A percentile compares a stretch with the other conserved stretches of the same genome.
These are phyloP conservation scores for Posidonia australis DNA, from an alignment of 106 monocot genomes.

Conservation along the genomic window DNA sequence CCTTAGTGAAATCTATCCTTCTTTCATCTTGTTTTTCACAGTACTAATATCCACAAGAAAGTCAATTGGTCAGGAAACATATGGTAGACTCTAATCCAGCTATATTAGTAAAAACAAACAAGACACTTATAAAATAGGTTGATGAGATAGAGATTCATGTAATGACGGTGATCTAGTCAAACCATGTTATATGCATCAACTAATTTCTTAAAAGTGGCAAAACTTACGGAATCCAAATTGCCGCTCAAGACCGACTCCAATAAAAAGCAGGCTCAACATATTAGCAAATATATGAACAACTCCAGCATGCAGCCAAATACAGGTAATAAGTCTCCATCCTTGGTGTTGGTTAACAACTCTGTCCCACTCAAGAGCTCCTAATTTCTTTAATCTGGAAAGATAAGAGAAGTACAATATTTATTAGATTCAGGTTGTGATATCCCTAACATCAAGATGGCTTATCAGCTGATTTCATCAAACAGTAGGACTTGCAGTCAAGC, in stretches of 20 bases:
- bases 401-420: not conserved
- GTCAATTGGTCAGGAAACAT: not conserved
- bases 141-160: not conserved
- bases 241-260: slow-evolving; percentile 27
- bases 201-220: not conserved
- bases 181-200: not conserved
- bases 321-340: slow-evolving; percentile 33
- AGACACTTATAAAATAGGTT: no score
- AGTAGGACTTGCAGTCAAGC: not conserved
- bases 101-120: not conserved
- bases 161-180: not conserved
- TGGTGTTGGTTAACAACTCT: slow-evolving; percentile 17
- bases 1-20: no score
- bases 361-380: slow-evolving; percentile 33
- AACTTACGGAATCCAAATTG: slow-evolving; percentile 32
- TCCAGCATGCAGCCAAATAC: slow-evolving; percentile 35
- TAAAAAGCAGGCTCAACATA: slow-evolving; percentile 26
- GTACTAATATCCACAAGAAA: not conserved
- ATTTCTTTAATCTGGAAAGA: slow-evolving; percentile 18
- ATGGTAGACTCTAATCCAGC: not conserved
- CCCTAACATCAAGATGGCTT: not conserved
- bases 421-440: not conserved
- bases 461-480: not conserved
- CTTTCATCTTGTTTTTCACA: no score
- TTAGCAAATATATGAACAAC: slow-evolving; percentile 27